Evolutionary conservation across 1,139 yeast genomes (phyloP).

Genomic region (Entelexis paramagnoliae): DNA sequence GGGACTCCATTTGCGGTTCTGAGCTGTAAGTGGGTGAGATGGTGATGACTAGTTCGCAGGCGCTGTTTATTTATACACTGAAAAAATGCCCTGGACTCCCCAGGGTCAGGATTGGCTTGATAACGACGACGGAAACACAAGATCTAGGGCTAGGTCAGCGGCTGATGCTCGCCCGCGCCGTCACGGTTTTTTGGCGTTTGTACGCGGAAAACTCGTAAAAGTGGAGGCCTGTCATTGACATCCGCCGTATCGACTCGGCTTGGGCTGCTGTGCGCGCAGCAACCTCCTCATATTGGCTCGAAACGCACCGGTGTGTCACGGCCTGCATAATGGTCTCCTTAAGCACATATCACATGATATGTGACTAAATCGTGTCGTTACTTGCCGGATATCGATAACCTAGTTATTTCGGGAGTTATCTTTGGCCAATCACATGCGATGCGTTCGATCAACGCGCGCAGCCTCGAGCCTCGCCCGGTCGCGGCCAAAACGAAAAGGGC

Average conservation of each 20-base stretch:
- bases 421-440: constrained; percentile 2
- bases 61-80: constrained; percentile 10
- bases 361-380: constrained; percentile 4
- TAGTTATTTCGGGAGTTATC: neutral
- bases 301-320: neutral
- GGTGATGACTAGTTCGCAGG: constrained; percentile 1
- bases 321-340: neutral
- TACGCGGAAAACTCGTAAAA: neutral
- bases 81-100: neutral
- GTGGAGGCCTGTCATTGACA: no score
- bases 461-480: neutral
- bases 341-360: neutral
- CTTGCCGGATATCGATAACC: constrained; percentile 4
- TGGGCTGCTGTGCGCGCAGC: neutral
- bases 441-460: neutral
- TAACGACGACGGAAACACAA: constrained; percentile 1
- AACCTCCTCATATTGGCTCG: no score
- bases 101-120: constrained; percentile 7
- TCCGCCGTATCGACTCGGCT: neutral
- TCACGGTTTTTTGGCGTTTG: neutral
- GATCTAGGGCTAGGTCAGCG: constrained; percentile 8
- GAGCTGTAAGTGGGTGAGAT: neutral
- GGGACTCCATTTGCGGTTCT: constrained; percentile 16
- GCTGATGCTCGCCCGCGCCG: neutral
- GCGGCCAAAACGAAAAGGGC: neutral